Conservation (phyloP, 176 grass and related monocot species). For the Triticum turgidum region DNA sequence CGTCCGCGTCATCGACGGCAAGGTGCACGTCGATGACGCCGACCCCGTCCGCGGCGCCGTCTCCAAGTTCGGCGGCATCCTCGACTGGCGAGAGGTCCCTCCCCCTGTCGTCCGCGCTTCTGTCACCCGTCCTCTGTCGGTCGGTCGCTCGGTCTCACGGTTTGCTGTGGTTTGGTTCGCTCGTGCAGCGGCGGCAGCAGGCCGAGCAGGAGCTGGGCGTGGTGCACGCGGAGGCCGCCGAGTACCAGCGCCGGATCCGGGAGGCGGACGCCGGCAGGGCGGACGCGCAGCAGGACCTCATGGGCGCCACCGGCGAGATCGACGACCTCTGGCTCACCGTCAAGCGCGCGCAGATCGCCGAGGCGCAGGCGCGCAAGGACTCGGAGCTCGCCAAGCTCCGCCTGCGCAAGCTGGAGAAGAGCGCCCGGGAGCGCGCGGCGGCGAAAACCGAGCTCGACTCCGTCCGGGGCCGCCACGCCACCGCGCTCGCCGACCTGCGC, state of each 20-base stretch:
- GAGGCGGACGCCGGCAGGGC: slow-evolving; percentile 36
- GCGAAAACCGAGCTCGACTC: slow-evolving; percentile 47
- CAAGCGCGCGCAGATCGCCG: slow-evolving; percentile 48
- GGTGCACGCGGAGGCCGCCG: slow-evolving; percentile 30
- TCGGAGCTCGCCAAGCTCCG: slow-evolving; percentile 55
- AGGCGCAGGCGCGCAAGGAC: slow-evolving; percentile 57
- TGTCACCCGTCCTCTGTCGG: too few species aligned
- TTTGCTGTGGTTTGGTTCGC: background rate
- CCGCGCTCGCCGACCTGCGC: slow-evolving; percentile 42
- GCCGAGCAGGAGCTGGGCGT: slow-evolving; percentile 50
- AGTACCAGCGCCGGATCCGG: slow-evolving; percentile 37
- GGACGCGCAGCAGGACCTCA: slow-evolving; percentile 36
- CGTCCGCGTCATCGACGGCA: slow-evolving; percentile 20
- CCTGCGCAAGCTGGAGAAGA: slow-evolving; percentile 42
- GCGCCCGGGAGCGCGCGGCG: slow-evolving; percentile 28
- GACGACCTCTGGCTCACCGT: slow-evolving; percentile 56
- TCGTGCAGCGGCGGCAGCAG: slow-evolving; percentile 42
- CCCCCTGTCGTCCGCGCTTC: too few species aligned
- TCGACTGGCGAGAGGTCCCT: slow-evolving; percentile 56
- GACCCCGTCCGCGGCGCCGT: slow-evolving; percentile 73
- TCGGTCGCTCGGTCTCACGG: background rate
- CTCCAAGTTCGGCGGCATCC: slow-evolving; percentile 59
- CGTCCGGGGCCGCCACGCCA: slow-evolving; percentile 24
- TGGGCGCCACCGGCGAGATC: slow-evolving; percentile 5
- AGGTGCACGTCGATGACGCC: slow-evolving; percentile 45